Conservation (phyloP, 1,139 yeast genomes). For the Yamadazyma epiphylla region DNA sequence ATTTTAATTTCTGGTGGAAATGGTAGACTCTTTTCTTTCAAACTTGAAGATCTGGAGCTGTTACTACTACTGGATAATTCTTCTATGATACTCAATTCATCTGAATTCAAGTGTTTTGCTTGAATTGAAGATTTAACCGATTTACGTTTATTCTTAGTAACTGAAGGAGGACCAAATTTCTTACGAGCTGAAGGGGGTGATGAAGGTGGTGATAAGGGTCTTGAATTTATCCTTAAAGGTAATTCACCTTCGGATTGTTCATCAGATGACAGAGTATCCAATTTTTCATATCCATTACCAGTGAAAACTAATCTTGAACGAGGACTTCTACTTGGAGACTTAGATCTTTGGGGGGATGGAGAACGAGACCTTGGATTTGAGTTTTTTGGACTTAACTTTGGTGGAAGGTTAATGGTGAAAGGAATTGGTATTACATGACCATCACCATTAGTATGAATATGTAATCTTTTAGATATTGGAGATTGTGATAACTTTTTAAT, state of each 20-base stretch:
- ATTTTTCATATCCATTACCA: conserved; percentile 34
- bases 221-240: too few species aligned
- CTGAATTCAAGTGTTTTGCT: conserved; percentile 17
- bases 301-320: conserved; percentile 30
- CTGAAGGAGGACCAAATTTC: conserved; percentile 18
- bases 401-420: conserved; percentile 40
- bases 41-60: conserved; percentile 29
- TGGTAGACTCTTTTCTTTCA: conserved; percentile 8
- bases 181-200: conserved; percentile 17
- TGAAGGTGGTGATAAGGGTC: conserved; percentile 12
- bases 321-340: conserved; percentile 9
- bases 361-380: conserved; percentile 5
- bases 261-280: conserved; percentile 27
- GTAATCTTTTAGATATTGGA: conserved; percentile 36
- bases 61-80: conserved; percentile 27
- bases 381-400: conserved; percentile 33
- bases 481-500: conserved; percentile 31
- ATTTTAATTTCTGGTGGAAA: not conserved
- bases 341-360: conserved; percentile 14
- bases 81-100: conserved; percentile 43
- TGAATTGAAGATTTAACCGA: conserved; percentile 16
- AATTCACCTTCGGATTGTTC: conserved; percentile 10
- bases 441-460: conserved; percentile 19
- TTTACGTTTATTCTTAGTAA: conserved; percentile 17
- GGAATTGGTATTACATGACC: conserved; percentile 43